These are phyloP conservation scores for Yarrowia hollandica DNA, from an alignment of 805 yeast species.

Conservation along the genomic window DNA sequence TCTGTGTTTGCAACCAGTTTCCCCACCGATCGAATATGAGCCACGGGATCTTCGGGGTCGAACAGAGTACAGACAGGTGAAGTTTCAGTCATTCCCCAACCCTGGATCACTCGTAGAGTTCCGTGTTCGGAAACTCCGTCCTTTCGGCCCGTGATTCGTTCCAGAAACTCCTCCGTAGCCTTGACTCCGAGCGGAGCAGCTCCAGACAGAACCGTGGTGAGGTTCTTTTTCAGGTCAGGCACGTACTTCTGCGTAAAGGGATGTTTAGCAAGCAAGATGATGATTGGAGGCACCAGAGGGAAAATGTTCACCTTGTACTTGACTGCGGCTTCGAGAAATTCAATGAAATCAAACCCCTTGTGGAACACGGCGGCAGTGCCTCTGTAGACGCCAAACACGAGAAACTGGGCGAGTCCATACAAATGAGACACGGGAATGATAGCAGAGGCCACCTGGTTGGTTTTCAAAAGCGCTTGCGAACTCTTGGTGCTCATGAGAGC, in stretches of 20 bases:
- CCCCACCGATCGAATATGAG: neutral
- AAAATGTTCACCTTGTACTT: conserved; percentile 44
- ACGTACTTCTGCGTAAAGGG: conserved; percentile 47
- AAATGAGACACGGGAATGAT: conserved; percentile 41
- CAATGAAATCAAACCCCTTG: conserved; percentile 41
- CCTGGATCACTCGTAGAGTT: conserved; percentile 26
- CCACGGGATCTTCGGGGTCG: conserved; percentile 9
- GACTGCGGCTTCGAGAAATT: conserved; percentile 37
- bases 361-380: conserved; percentile 37
- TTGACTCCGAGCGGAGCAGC: conserved; percentile 49
- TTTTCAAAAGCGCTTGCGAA: conserved; percentile 32
- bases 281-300: conserved; percentile 47
- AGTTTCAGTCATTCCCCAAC: conserved; percentile 30
- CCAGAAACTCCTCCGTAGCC: conserved; percentile 1
- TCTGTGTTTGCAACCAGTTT: neutral
- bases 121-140: neutral
- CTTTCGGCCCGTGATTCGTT: conserved; percentile 29
- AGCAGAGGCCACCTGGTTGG: conserved; percentile 32
- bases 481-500: conserved; percentile 44
- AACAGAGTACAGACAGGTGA: conserved; percentile 30
- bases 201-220: conserved; percentile 46
- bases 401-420: conserved; percentile 39
- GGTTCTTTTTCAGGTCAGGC: conserved; percentile 46
- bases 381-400: conserved; percentile 33
- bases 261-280: conserved; percentile 49